Evolutionary conservation across 441 rosid genomes (phyloP).

Genomic region (Erodium chrysanthum): DNA sequence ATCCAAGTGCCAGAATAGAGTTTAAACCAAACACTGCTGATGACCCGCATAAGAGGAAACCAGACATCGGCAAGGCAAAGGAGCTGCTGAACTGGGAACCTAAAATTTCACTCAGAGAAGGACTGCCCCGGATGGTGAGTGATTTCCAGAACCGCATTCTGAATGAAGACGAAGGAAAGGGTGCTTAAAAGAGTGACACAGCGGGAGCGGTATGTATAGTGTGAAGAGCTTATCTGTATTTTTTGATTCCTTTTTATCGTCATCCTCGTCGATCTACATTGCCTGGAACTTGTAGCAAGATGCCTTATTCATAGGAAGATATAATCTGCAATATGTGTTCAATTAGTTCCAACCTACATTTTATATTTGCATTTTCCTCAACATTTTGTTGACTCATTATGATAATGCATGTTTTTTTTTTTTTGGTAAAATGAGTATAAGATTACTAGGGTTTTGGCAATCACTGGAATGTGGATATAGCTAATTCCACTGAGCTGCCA

Average conservation of each 20-base stretch:
- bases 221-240: slow-evolving; percentile 23
- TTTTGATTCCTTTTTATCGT: slow-evolving; percentile 20
- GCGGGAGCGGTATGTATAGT: slow-evolving; percentile 32
- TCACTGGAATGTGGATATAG: too few relatives aligned
- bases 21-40: slow-evolving; percentile 84
- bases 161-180: slow-evolving; percentile 76
- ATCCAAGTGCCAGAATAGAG: slow-evolving; percentile 84
- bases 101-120: slow-evolving; percentile 62
- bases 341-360: slow-evolving; percentile 15
- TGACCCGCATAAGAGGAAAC: slow-evolving; percentile 93
- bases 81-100: slow-evolving; percentile 89
- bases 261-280: slow-evolving; percentile 11
- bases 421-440: background rate
- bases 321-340: background rate
- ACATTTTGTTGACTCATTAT: background rate
- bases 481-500: too few relatives aligned
- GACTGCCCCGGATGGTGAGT: slow-evolving; percentile 40
- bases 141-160: too few relatives aligned
- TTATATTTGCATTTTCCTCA: slow-evolving; percentile 6
- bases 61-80: slow-evolving; percentile 87
- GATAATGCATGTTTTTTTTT: background rate
- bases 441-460: too few relatives aligned
- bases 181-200: slow-evolving; percentile 24
- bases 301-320: slow-evolving; percentile 9
- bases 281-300: too few relatives aligned